These are phyloP conservation scores for Clarkia xantiana DNA, from an alignment of 345 rosid genomes.

Conservation along the genomic window DNA sequence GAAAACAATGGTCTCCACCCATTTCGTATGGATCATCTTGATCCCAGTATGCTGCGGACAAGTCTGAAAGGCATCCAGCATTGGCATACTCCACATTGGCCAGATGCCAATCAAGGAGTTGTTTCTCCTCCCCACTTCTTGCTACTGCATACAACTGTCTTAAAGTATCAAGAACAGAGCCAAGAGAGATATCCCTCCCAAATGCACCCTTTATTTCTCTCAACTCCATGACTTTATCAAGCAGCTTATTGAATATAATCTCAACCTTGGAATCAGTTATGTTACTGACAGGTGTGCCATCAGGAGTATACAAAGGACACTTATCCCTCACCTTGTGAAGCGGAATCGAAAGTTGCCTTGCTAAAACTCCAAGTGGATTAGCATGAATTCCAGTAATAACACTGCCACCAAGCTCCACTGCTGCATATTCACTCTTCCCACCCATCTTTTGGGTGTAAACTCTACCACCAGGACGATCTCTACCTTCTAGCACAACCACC, in stretches of 20 bases:
- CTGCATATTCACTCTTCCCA: slow-evolving; percentile 38
- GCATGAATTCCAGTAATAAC: slow-evolving; percentile 91
- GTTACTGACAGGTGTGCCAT: slow-evolving; percentile 58
- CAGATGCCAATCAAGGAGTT: slow-evolving; percentile 86
- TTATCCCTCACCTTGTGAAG: slow-evolving; percentile 89
- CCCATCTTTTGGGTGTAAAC: slow-evolving; percentile 91
- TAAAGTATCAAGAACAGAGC: slow-evolving; percentile 70
- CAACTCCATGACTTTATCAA: slow-evolving; percentile 79
- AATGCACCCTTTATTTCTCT: slow-evolving; percentile 60
- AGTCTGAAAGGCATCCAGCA: slow-evolving; percentile 79
- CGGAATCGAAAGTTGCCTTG: slow-evolving; percentile 86
- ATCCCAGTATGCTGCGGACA: slow-evolving; percentile 93
- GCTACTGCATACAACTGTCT: slow-evolving; percentile 56
- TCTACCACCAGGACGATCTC: slow-evolving; percentile 87
- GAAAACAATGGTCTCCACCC: slow-evolving; percentile 98
- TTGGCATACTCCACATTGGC: slow-evolving; percentile 97
- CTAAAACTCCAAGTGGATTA: slow-evolving; percentile 90
- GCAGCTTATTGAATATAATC: slow-evolving; percentile 70
- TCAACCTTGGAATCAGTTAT: slow-evolving; percentile 51
- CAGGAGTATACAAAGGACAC: slow-evolving; percentile 74
- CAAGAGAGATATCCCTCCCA: slow-evolving; percentile 54
- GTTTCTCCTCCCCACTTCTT: slow-evolving; percentile 47
- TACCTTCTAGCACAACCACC: slow-evolving; percentile 79
- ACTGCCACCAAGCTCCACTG: slow-evolving; percentile 88
- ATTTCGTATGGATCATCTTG: slow-evolving; percentile 99